Conservation (phyloP, 495 filamentous ascomycete genomes). For the Schizothecium vesticola region DNA sequence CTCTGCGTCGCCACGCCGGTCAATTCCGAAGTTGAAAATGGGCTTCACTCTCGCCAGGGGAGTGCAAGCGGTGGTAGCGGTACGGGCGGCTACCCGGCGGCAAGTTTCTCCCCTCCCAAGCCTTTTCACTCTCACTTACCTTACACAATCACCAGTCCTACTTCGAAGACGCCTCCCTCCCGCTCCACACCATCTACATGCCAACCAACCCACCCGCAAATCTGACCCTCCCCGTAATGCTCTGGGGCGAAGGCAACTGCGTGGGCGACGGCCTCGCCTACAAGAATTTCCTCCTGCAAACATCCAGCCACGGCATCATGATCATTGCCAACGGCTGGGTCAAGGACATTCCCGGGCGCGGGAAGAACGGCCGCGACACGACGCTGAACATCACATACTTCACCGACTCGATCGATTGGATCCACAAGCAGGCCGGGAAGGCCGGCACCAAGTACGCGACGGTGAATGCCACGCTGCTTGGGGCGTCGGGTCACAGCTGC, state of each 20-base stretch:
- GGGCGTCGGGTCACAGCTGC: not conserved
- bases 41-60: not conserved
- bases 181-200: conserved; percentile 2
- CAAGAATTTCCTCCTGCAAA: conserved; percentile 3
- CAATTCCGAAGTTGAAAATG: not conserved
- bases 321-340: conserved; percentile 3
- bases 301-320: conserved; percentile 1
- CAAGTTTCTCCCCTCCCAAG: not conserved
- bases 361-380: not conserved
- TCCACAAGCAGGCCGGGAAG: not conserved
- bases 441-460: not conserved
- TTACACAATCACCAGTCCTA: not conserved
- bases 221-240: not conserved
- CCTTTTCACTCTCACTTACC: not conserved
- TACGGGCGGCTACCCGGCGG: not conserved
- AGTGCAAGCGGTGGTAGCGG: not conserved
- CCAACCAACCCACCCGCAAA: not conserved
- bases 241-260: conserved; percentile 2
- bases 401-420: not conserved
- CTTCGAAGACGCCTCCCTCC: conserved; percentile 1
- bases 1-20: not conserved
- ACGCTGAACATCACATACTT: not conserved
- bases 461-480: not conserved
- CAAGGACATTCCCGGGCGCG: not conserved
- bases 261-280: conserved; percentile 1